Evolutionary conservation across 2,329 filamentous ascomycete species (phyloP).

Genomic region (Colletotrichum navitas): DNA sequence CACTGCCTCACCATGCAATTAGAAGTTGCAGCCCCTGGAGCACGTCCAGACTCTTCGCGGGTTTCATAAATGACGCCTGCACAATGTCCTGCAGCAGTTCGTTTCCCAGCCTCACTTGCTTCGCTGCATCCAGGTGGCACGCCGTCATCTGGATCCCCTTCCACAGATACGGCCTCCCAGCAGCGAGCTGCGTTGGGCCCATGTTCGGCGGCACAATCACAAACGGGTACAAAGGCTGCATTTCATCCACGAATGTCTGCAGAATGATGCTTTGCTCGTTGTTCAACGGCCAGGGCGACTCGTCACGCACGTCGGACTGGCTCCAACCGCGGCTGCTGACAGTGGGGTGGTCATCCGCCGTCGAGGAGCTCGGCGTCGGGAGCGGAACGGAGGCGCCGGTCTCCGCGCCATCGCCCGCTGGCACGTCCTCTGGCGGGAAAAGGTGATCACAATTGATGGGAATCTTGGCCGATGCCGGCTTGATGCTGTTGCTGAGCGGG

Average conservation of each 20-base stretch:
- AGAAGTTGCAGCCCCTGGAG: slow-evolving; percentile 61
- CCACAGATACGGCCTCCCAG: slow-evolving; percentile 60
- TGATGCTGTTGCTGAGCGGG: slow-evolving; percentile 28
- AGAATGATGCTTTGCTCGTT: slow-evolving; percentile 58
- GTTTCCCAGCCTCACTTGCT: slow-evolving; percentile 59
- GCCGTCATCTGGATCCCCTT: slow-evolving; percentile 62
- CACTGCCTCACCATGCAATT: slow-evolving; percentile 59
- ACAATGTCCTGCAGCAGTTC: slow-evolving; percentile 59
- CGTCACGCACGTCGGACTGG: slow-evolving; percentile 37
- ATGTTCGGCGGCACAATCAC: slow-evolving; percentile 56
- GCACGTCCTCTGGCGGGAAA: slow-evolving; percentile 48
- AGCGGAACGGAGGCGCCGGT: slow-evolving; percentile 6
- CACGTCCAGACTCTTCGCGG: slow-evolving; percentile 60
- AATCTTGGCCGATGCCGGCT: slow-evolving; percentile 29
- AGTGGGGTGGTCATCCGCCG: slow-evolving; percentile 43
- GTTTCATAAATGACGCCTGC: slow-evolving; percentile 55
- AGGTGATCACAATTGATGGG: slow-evolving; percentile 51
- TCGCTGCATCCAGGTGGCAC: slow-evolving; percentile 56
- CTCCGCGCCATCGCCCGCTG: not conserved
- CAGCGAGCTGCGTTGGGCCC: slow-evolving; percentile 53
- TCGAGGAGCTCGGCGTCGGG: slow-evolving; percentile 43
- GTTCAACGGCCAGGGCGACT: slow-evolving; percentile 56
- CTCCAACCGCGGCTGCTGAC: slow-evolving; percentile 20
- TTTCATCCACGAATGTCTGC: slow-evolving; percentile 50
- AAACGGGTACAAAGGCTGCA: slow-evolving; percentile 59